phyloP scores from a whole-genome alignment of 139 green algal genomes.

The Volvox africanus region DNA sequence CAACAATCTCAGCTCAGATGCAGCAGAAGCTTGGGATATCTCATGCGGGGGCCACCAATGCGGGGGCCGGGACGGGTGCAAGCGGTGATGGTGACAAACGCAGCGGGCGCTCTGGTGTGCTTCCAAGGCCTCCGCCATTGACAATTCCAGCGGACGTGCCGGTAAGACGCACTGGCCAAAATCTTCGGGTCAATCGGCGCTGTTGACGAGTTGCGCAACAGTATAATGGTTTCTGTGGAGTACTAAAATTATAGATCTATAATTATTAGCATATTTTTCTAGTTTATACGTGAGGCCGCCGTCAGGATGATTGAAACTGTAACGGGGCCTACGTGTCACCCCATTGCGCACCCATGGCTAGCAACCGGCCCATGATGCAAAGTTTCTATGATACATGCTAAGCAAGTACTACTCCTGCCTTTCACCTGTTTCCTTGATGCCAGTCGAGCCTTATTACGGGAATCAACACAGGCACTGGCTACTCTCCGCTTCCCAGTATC shows the following conservation, averaged over 20 bases:
- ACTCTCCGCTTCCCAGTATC: constrained; percentile 50
- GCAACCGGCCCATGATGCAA: no score
- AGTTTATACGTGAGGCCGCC: no score
- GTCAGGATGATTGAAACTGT: no score
- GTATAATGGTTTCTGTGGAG: no score
- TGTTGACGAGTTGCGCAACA: no score
- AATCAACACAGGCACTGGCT: constrained; percentile 17
- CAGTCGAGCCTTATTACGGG: constrained; percentile 38
- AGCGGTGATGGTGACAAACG: constrained; percentile 6
- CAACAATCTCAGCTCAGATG: constrained; percentile 39
- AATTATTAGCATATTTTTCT: no score
- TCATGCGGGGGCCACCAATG: neutral
- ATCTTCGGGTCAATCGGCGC: no score
- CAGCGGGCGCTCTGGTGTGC: constrained; percentile 5
- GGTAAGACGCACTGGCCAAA: neutral
- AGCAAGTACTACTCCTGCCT: neutral
- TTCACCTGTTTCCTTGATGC: neutral
- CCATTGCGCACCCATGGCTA: no score
- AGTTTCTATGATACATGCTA: no score
- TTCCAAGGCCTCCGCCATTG: constrained; percentile 51
- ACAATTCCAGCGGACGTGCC: constrained; percentile 51
- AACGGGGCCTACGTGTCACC: no score
- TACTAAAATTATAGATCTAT: no score
- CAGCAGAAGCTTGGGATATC: constrained; percentile 44
- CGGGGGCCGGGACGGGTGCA: no score